phyloP scores from a whole-genome alignment of 2,329 filamentous ascomycete species.

The Aspergillus flavus region DNA sequence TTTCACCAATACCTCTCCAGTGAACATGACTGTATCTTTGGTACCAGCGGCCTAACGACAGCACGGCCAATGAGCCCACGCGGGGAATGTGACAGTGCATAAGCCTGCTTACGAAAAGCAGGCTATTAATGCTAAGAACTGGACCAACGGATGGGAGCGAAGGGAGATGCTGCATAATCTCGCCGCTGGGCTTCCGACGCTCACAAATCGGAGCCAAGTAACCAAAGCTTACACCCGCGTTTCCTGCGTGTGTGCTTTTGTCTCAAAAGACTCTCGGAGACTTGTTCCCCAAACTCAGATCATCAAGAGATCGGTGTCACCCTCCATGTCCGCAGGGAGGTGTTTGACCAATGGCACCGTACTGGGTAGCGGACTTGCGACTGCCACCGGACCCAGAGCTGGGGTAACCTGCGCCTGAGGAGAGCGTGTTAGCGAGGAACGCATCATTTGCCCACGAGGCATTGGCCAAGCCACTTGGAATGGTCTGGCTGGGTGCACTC shows the following conservation, averaged over 20 bases:
- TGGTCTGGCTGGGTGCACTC: constrained; percentile 27
- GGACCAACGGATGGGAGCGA: neutral
- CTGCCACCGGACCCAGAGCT: constrained; percentile 25
- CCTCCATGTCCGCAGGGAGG: constrained; percentile 53
- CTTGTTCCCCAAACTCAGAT: neutral
- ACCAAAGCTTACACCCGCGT: neutral
- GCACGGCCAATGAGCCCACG: neutral
- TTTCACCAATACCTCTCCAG: neutral
- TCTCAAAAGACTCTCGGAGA: neutral
- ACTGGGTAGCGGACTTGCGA: constrained; percentile 35
- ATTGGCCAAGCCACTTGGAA: constrained; percentile 30
- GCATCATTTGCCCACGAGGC: constrained; percentile 40
- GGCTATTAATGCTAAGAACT: neutral
- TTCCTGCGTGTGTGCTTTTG: neutral
- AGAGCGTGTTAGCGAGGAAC: constrained; percentile 37
- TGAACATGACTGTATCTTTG: neutral
- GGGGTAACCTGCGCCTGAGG: constrained; percentile 28
- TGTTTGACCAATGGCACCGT: constrained; percentile 48
- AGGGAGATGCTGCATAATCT: constrained; percentile 1
- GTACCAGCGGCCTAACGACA: neutral
- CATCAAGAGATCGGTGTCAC: constrained; percentile 30
- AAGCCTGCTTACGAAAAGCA: neutral
- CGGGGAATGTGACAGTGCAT: neutral
- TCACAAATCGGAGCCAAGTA: neutral
- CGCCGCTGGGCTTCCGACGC: neutral